phyloP scores from a whole-genome alignment of 805 yeast genomes.

The Schwanniomyces occidentalis region DNA sequence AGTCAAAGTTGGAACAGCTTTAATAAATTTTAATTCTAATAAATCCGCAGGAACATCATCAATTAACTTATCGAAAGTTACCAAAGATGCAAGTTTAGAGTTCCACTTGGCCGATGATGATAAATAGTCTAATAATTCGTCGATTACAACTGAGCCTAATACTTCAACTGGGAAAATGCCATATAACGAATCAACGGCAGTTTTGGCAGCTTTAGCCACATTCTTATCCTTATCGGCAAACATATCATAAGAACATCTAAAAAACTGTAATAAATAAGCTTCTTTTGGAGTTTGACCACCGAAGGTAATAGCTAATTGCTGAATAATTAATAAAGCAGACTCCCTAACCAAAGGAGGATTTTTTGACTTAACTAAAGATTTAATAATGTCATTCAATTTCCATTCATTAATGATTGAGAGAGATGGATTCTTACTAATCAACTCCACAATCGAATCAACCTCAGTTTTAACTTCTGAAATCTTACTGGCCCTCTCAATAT shows the following conservation, averaged over 20 bases:
- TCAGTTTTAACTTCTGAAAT: conserved; percentile 57
- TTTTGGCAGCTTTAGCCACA: conserved; percentile 83
- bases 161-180: conserved; percentile 78
- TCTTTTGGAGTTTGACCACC: conserved; percentile 74
- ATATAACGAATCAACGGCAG: conserved; percentile 68
- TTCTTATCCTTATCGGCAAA: conserved; percentile 85
- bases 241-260: conserved; percentile 66
- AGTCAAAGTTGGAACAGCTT: conserved; percentile 79
- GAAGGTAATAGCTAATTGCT: conserved; percentile 55
- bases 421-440: conserved; percentile 43
- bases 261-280: conserved; percentile 65
- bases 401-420: conserved; percentile 54
- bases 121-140: conserved; percentile 61
- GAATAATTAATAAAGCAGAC: conserved; percentile 65
- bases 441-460: conserved; percentile 53
- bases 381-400: conserved; percentile 62
- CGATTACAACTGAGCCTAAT: conserved; percentile 66
- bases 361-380: conserved; percentile 71
- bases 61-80: conserved; percentile 67
- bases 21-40: conserved; percentile 76
- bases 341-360: conserved; percentile 76
- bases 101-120: conserved; percentile 91
- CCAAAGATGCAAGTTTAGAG: conserved; percentile 78
- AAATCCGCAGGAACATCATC: conserved; percentile 84
- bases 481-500: conserved; percentile 51